Evolutionary conservation across 345 rosid species (phyloP), one percentile per base, ranked within the genome.

Genomic region (Arabidopsis suecica): DNA sequence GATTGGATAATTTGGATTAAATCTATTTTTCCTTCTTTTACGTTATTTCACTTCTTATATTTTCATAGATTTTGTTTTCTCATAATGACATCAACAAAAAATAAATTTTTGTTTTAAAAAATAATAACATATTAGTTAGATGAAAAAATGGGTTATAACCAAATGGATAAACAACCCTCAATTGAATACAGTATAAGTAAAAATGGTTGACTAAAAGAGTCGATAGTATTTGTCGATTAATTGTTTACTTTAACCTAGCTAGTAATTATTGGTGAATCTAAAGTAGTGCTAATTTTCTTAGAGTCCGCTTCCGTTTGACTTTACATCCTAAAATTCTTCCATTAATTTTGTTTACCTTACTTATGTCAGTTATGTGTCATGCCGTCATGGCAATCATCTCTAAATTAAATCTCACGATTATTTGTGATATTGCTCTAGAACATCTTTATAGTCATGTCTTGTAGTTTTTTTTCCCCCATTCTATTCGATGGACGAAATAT

Each of bases 1-100:
- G 54, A 75, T 58, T 58, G 62, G n/a, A n/a, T n/a, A n/a, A n/a
- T n/a, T n/a, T n/a, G n/a, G 36, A 60, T 68, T 30, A 7, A 2
- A 32, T 59, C 50, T 47, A 18, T 57, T 25, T 65, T 51, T 62
- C 40, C 53, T 50, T 42, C 18, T 30, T 51, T 16, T 0, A 37
- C n/a, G 9, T 34, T 10, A 16, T 41, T 53, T 73, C 32, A 36
- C 6, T 71, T 36, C 68, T 49, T 71, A n/a, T 37, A 25, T 38
- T 23, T 37, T 58, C 40, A 6, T 37, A 2, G 6, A 4, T 48
- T 49, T 9, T 61, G 40, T 47, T 67, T 34, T 47, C 6, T 20
- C 33, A 10, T 51, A 23, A 22, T 2, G 9, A 50, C 7, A 48
- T 49, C 25, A 20, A 49, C 11, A 49, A 7, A 9, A 48, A 38